Conservation (phyloP, 1,139 yeast genomes). For the Taphrina flavorubra region DNA sequence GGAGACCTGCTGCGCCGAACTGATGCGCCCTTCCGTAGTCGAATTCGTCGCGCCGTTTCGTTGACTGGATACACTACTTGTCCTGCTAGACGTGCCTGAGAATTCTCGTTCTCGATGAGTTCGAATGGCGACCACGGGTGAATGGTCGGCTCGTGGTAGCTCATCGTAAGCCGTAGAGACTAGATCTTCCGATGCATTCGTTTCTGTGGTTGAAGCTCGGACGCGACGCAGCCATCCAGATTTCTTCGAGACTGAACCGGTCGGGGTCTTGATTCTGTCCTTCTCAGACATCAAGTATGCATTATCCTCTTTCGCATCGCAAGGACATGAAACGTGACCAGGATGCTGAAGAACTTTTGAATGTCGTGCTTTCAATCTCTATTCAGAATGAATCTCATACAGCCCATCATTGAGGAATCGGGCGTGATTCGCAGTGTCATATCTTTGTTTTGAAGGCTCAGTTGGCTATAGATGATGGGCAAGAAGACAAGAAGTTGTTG, state of each 20-base stretch:
- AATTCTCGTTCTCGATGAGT: constrained; percentile 36
- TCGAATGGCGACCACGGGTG: constrained; percentile 34
- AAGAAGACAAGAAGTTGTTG: neutral
- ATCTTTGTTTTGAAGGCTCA: too few relatives aligned
- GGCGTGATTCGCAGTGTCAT: too few relatives aligned
- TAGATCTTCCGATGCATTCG: constrained; percentile 16
- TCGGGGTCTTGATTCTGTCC: constrained; percentile 34
- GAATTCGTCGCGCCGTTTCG: constrained; percentile 2
- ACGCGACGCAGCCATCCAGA: constrained; percentile 38
- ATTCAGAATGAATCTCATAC: too few relatives aligned
- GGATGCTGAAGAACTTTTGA: neutral
- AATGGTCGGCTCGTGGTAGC: constrained; percentile 35
- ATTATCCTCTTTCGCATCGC: constrained; percentile 6
- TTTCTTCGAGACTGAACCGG: constrained; percentile 32
- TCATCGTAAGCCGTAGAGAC: constrained; percentile 27
- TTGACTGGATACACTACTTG: constrained; percentile 13
- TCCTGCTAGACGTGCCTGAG: constrained; percentile 10
- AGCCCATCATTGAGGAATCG: too few relatives aligned
- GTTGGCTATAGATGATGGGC: neutral
- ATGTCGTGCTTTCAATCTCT: too few relatives aligned
- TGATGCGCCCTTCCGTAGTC: neutral
- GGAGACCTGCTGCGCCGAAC: constrained; percentile 8
- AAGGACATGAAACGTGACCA: neutral
- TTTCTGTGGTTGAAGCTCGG: constrained; percentile 28
- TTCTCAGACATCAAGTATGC: constrained; percentile 33